Base-by-base conservation (phyloP, 2,329 filamentous ascomycete species). In the Huntiella bhutanensis region DNA sequence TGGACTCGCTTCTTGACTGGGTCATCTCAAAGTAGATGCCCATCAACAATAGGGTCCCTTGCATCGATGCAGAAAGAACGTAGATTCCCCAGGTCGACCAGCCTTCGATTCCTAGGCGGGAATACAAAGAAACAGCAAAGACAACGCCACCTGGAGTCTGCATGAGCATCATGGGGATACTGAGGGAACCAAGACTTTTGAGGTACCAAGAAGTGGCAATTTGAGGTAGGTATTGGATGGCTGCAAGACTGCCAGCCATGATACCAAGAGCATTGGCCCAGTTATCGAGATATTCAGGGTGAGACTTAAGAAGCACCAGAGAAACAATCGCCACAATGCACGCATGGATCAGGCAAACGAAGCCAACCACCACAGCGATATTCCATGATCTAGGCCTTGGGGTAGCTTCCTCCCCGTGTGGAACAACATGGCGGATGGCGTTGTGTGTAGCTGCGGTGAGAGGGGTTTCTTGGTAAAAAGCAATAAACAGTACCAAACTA, bases 51-150 rank as follows among this genome's bases (percentile, higher is more conserved):
- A 98, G 64, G 7, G 75, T 71, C 13, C 86, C 88, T 60, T 98
- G 91, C 66, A 96, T 71, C 48, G 69, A 63, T 1, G 88, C 91
- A 0, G 87, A 94, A 44, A 96, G 69, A 39, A 94, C 69, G 57
- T 88, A 92, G 11, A 96, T 79, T 7, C 85, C 78, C 91, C 91
- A 98, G 0, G 86, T 85, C 62, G 87, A 95, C 91, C 91, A 98
- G 0, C 88, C 88, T 33, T 72, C 76, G 55, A 69, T 69, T 0
- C 91, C 91, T 15, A 95, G 70, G 40, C 91, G 73, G 5, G 74
- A 75, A 43, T 80, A 85, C 38, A 98, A 64, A 59, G 86, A 95
- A 10, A 72, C 79, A 0, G 88, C 86, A 64, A 93, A 96, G 5
- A 98, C 65, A 54, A 94, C 79, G 49, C 85, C 86, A 0, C 91